A percentile compares a stretch with the other conserved stretches of the same genome.
Evolutionary conservation across 2,329 filamentous ascomycete genomes (phyloP).

Genomic region (Claviceps purpurea): DNA sequence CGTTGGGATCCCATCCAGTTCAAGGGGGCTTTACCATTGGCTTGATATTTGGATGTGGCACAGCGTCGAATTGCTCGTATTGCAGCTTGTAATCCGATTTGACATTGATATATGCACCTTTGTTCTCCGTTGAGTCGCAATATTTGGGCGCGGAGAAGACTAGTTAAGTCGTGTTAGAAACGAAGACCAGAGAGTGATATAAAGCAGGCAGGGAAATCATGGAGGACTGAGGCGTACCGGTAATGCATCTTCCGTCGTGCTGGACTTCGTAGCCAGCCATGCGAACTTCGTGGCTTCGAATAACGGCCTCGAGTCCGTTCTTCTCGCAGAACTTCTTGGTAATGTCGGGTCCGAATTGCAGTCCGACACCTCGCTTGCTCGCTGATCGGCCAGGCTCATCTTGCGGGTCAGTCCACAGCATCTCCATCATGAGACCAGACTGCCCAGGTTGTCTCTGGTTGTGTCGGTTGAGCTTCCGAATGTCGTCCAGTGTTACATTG

Average conservation of each 20-base stretch:
- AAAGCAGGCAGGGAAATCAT: background rate
- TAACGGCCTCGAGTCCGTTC: slow-evolving; percentile 88
- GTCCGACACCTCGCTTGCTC: slow-evolving; percentile 89
- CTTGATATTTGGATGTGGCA: slow-evolving; percentile 88
- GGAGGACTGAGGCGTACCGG: slow-evolving; percentile 39
- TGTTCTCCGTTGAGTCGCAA: slow-evolving; percentile 96
- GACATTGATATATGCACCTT: slow-evolving; percentile 96
- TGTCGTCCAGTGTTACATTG: slow-evolving; percentile 81
- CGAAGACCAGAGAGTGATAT: slow-evolving; percentile 13
- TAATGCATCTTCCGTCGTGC: slow-evolving; percentile 91
- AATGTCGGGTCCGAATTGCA: slow-evolving; percentile 94
- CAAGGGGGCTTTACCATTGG: slow-evolving; percentile 54
- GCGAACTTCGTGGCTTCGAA: slow-evolving; percentile 91
- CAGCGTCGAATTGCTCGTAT: slow-evolving; percentile 89
- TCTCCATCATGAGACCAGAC: slow-evolving; percentile 97
- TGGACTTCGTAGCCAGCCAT: slow-evolving; percentile 99
- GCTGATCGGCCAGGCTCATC: slow-evolving; percentile 73
- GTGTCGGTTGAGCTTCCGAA: slow-evolving; percentile 83
- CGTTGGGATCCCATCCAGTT: slow-evolving; percentile 2
- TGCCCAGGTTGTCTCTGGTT: slow-evolving; percentile 88
- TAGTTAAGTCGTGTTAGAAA: slow-evolving; percentile 14
- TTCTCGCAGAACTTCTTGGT: slow-evolving; percentile 94
- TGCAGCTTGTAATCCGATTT: slow-evolving; percentile 81
- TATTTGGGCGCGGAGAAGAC: slow-evolving; percentile 97
- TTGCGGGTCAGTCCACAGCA: slow-evolving; percentile 98